phyloP scores from a whole-genome alignment of 129 eudicot species.

The Artemisia argyi region DNA sequence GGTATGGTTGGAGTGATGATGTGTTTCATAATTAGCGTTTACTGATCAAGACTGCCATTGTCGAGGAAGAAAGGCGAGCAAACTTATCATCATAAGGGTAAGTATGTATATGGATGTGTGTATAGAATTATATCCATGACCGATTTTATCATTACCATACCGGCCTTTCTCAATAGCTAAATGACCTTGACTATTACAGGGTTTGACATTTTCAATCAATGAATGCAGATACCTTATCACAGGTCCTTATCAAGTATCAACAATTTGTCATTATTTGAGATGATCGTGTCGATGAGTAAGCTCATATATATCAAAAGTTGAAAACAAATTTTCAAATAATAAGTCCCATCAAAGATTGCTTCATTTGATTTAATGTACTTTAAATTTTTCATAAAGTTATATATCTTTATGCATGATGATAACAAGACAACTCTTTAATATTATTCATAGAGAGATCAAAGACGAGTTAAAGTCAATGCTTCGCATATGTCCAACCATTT shows the following conservation, averaged over 20 bases:
- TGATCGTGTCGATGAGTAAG: constrained; percentile 5
- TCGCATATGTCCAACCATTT: background rate
- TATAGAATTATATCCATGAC: too few relatives aligned
- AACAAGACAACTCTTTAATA: background rate
- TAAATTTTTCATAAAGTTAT: too few relatives aligned
- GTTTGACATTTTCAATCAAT: background rate
- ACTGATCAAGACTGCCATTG: too few relatives aligned
- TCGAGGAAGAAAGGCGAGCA: too few relatives aligned
- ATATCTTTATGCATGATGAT: background rate
- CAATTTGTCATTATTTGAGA: background rate
- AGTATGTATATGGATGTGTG: too few relatives aligned
- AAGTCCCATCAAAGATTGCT: background rate
- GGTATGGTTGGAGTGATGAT: too few relatives aligned
- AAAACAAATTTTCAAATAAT: background rate
- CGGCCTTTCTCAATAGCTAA: too few relatives aligned
- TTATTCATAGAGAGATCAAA: background rate
- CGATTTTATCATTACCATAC: too few relatives aligned
- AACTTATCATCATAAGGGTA: too few relatives aligned
- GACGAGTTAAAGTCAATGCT: background rate
- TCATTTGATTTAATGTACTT: background rate
- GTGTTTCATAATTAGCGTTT: too few relatives aligned
- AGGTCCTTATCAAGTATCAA: background rate
- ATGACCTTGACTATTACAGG: too few relatives aligned
- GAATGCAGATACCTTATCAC: background rate
- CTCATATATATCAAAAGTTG: background rate